Evolutionary conservation across 352 stramenopile genomes (phyloP), one percentile per base, ranked within the genome.

Genomic region (Phytopythium helicoides): DNA sequence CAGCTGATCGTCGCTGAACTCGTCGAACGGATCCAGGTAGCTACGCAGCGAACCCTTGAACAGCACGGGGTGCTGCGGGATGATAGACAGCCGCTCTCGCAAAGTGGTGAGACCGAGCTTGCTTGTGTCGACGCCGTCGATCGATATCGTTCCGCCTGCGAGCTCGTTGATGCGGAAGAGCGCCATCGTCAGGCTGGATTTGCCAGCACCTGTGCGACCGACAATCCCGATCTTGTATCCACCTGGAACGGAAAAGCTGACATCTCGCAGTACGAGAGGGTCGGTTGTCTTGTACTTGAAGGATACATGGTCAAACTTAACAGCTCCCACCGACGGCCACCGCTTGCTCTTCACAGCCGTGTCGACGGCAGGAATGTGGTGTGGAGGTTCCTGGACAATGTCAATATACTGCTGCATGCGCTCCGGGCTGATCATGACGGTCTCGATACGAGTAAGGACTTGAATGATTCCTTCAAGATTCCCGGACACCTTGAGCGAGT

Each of bases 131-230:
- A 97, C 62, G 9, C 89, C 91, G 62, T 98, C 93, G 16, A 98
- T 82, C 14, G 58, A 49, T 38, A 98, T 96, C 0, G 40, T 62
- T n/a, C 94, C 92, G 19, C 60, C 67, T 40, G 76, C 74, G 8
- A 95, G 62, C 54, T 97, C 87, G 12, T 94, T 82, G 21, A 97
- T 72, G 14, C 93, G 81, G 60, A 98, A 97, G 5, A 98, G 66
- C 23, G 85, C 86, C 53, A 87, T 78, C 2, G 89, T 89, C 6
- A 97, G 57, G 23, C 81, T 89, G 21, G 66, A 91, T 60, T 97
- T 98, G 21, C 89, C 89, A 5, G 73, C 76, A 37, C 90, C 92
- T 0, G 91, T 97, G 47, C 91, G 68, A 10, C 90, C 90, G n/a
- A 97, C 86, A 6, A 98, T 80, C 19, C 87, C 95, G 59, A 95